A percentile compares a stretch with the other conserved stretches of the same genome.
Evolutionary conservation across 331 rosid species (phyloP).

Genomic region (Erythrophleum ivorense): DNA sequence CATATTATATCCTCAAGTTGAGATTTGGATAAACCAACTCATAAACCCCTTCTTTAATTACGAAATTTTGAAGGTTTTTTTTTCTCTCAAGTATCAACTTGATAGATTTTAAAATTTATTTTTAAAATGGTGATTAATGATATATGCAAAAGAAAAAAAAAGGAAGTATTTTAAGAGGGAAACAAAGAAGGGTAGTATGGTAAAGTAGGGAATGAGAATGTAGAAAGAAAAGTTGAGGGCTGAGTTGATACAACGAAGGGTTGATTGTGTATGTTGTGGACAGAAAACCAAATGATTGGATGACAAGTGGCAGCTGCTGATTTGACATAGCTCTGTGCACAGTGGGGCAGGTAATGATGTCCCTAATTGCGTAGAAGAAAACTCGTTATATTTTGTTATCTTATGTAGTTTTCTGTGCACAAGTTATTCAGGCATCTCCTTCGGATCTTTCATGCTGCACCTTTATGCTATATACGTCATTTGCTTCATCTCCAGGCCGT

Average conservation of each 20-base stretch:
- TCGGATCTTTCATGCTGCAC: neutral
- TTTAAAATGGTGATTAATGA: neutral
- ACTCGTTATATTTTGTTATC: constrained; percentile 13
- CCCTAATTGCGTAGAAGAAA: constrained; percentile 18
- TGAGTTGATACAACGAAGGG: no score
- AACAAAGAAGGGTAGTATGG: no score
- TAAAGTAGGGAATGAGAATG: no score
- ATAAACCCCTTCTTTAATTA: no score
- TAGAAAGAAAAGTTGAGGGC: no score
- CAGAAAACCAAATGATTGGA: constrained; percentile 39
- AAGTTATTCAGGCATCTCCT: neutral
- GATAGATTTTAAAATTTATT: neutral
- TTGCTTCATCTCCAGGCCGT: neutral
- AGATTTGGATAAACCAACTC: neutral
- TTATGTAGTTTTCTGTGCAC: neutral
- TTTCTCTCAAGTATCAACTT: neutral
- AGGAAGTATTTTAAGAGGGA: no score
- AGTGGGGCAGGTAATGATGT: neutral
- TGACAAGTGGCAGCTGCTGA: neutral
- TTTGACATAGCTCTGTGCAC: no score
- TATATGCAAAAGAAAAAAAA: neutral
- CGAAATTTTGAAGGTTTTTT: no score
- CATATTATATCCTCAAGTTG: neutral
- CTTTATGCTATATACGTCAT: neutral
- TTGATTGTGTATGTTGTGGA: neutral